Conservation (phyloP, 306 rosid genomes). For the Prinsepia uniflora region DNA sequence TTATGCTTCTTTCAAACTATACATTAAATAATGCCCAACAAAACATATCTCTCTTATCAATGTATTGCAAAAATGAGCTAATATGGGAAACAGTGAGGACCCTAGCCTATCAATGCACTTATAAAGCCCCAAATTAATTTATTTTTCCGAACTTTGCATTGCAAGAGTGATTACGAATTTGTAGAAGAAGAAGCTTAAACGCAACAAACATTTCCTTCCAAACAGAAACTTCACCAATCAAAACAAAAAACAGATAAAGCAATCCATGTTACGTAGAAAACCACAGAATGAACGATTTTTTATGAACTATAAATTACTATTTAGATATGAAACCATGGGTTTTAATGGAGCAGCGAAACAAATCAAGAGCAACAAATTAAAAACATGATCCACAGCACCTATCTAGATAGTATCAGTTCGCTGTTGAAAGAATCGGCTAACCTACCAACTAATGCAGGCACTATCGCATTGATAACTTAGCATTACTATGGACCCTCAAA, state of each 20-base stretch:
- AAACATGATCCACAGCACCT: background rate
- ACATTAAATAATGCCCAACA: background rate
- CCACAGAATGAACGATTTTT: background rate
- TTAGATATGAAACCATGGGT: background rate
- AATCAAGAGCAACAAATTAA: background rate
- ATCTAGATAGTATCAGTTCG: background rate
- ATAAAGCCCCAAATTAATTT: background rate
- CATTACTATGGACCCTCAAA: background rate
- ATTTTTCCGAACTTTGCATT: background rate
- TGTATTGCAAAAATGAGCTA: background rate
- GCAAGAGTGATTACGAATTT: background rate
- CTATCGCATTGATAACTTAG: background rate
- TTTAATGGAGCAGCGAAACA: background rate
- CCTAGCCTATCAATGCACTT: background rate
- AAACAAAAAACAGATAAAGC: background rate
- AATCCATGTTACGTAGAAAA: background rate
- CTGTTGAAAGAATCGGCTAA: too few relatives aligned
- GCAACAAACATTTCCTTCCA: background rate
- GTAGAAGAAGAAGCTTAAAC: background rate
- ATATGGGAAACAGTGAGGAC: background rate
- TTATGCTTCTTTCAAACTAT: slow-evolving; percentile 11
- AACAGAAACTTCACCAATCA: background rate
- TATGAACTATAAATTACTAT: background rate
- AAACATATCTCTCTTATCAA: background rate
- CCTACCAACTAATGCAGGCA: background rate